A percentile compares a stretch with the other conserved stretches of the same genome.
These are phyloP conservation scores for Trametes punicea DNA, from an alignment of 768 basidiomycete species.

Conservation along the genomic window DNA sequence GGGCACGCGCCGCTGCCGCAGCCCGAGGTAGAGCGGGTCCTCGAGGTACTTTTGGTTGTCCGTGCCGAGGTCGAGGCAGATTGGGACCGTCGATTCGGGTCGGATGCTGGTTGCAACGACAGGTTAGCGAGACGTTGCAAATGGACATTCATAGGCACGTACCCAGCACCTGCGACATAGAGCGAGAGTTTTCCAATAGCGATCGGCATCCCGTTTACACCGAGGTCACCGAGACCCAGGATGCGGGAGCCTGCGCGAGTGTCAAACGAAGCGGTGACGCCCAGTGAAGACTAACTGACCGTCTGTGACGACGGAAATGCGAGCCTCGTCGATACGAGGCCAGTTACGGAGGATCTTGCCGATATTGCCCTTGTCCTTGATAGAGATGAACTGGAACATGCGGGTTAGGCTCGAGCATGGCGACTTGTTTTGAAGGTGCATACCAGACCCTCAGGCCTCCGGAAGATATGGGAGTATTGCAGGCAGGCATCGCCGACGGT, in stretches of 20 bases:
- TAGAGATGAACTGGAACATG: slow-evolving; percentile 62
- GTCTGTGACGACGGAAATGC: slow-evolving; percentile 91
- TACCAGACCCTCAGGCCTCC: slow-evolving; percentile 72
- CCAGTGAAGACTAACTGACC: slow-evolving; percentile 40
- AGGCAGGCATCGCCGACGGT: slow-evolving; percentile 90
- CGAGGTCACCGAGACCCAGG: slow-evolving; percentile 82
- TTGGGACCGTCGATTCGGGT: slow-evolving; percentile 75
- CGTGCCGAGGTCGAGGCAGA: slow-evolving; percentile 86
- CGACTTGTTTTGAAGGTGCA: slow-evolving; percentile 14
- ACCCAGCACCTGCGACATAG: slow-evolving; percentile 90
- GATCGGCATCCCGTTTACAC: slow-evolving; percentile 84
- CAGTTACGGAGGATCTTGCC: slow-evolving; percentile 66
- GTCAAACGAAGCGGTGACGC: not conserved
- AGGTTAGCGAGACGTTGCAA: not conserved
- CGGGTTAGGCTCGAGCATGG: not conserved
- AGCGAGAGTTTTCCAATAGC: slow-evolving; percentile 91
- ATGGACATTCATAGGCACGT: slow-evolving; percentile 23
- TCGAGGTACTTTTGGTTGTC: slow-evolving; percentile 77
- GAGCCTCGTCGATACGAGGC: slow-evolving; percentile 69
- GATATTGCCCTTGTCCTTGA: slow-evolving; percentile 82
- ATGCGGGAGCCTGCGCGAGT: slow-evolving; percentile 68
- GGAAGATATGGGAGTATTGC: slow-evolving; percentile 76
- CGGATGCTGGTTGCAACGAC: slow-evolving; percentile 54
- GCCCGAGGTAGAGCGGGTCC: slow-evolving; percentile 88
- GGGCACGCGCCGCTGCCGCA: slow-evolving; percentile 64